phyloP scores from a whole-genome alignment of 2,329 filamentous ascomycete species.

The Calonectria montana region DNA sequence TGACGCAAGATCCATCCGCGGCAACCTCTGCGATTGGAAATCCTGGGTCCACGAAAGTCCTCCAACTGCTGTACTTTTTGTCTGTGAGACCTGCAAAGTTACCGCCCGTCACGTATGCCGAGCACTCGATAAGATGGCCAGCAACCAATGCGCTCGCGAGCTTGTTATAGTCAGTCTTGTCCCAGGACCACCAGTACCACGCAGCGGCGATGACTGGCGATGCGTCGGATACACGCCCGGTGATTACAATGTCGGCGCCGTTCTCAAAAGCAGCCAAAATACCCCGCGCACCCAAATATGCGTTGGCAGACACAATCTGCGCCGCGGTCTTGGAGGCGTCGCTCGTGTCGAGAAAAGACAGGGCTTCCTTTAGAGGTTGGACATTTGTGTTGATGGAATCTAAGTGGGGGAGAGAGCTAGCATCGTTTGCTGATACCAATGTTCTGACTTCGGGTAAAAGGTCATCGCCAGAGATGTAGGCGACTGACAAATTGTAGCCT shows the following conservation, averaged over 20 bases:
- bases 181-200: constrained; percentile 64
- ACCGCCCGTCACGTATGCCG: constrained; percentile 61
- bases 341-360: constrained; percentile 25
- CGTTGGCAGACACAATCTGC: constrained; percentile 51
- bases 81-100: constrained; percentile 59
- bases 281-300: constrained; percentile 62
- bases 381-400: constrained; percentile 30
- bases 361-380: constrained; percentile 26
- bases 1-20: constrained; percentile 55
- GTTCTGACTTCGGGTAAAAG: constrained; percentile 38
- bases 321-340: constrained; percentile 24
- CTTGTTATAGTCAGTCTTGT: constrained; percentile 54
- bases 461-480: constrained; percentile 53
- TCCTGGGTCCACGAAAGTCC: constrained; percentile 48
- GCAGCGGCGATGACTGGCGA: constrained; percentile 63
- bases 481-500: constrained; percentile 47
- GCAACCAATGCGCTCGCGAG: constrained; percentile 59
- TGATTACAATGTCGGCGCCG: constrained; percentile 56
- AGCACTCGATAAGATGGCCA: constrained; percentile 62
- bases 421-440: background rate
- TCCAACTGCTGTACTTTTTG: constrained; percentile 35
- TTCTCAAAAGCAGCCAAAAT: constrained; percentile 51
- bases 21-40: constrained; percentile 63
- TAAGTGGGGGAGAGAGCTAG: constrained; percentile 40
- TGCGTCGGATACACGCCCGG: constrained; percentile 57